These are phyloP conservation scores for Favolaschia claudopus DNA, from an alignment of 768 basidiomycete species.

Conservation along the genomic window DNA sequence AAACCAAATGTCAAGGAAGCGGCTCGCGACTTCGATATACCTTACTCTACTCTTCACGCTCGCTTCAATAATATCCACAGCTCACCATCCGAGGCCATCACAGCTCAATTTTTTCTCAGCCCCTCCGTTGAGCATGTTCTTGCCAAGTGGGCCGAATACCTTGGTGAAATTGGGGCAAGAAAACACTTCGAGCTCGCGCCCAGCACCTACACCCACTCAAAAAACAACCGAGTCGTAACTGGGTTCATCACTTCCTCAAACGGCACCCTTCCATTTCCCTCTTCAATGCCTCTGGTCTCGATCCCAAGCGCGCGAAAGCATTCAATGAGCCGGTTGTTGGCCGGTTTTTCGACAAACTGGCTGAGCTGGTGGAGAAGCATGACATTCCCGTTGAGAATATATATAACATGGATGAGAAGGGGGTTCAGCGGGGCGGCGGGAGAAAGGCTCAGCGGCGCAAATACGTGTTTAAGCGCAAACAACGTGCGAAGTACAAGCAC, in stretches of 20 bases:
- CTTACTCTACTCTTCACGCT: no score
- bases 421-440: background rate
- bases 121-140: no score
- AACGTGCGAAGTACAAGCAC: no score
- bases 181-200: background rate
- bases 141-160: background rate
- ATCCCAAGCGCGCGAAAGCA: no score
- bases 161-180: background rate
- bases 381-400: background rate
- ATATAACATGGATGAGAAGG: constrained; percentile 2
- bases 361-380: background rate
- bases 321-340: no score
- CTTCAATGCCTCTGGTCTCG: background rate
- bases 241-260: background rate
- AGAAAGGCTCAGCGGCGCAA: background rate
- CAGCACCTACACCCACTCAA: background rate
- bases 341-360: background rate
- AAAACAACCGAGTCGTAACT: no score
- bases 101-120: no score
- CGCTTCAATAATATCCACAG: no score
- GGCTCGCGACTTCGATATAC: no score
- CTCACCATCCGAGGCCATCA: no score
- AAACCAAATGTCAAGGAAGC: no score
- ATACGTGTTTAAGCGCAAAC: background rate
- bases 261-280: background rate